phyloP scores from a whole-genome alignment of 495 filamentous ascomycete species.

The Penicillium subrubescens region DNA sequence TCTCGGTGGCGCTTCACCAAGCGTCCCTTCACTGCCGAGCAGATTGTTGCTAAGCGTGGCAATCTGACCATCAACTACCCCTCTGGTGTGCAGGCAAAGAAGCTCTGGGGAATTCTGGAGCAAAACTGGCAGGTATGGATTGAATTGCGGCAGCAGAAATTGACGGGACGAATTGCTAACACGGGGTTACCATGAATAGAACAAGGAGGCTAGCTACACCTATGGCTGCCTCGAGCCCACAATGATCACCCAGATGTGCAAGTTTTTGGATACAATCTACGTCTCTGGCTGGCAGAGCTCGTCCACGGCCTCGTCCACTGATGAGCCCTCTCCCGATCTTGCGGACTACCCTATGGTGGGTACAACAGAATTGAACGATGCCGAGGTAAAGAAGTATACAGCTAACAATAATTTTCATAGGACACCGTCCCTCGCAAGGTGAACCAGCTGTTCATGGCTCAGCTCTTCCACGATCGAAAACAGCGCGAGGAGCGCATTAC shows the following conservation, averaged over 20 bases:
- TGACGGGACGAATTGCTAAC: background rate
- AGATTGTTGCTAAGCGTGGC: slow-evolving; percentile 93
- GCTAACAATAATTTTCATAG: slow-evolving; percentile 44
- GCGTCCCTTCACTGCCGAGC: slow-evolving; percentile 91
- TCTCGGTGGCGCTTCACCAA: slow-evolving; percentile 91
- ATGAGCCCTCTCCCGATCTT: slow-evolving; percentile 96
- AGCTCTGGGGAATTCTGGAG: slow-evolving; percentile 91
- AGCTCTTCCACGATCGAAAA: slow-evolving; percentile 99
- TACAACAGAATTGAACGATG: slow-evolving; percentile 1
- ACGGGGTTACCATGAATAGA: slow-evolving; percentile 46
- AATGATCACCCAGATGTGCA: slow-evolving; percentile 99
- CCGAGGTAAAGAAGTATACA: background rate
- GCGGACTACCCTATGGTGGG: slow-evolving; percentile 96
- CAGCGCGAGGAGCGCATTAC: slow-evolving; percentile 92
- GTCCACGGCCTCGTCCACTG: slow-evolving; percentile 87
- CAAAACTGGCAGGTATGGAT: slow-evolving; percentile 71
- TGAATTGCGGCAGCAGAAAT: background rate
- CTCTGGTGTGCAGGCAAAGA: slow-evolving; percentile 85
- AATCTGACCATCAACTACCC: slow-evolving; percentile 90
- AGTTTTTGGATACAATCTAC: slow-evolving; percentile 97
- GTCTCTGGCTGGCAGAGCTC: slow-evolving; percentile 99
- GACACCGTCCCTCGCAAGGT: slow-evolving; percentile 99
- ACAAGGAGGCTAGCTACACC: slow-evolving; percentile 82
- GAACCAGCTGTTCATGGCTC: slow-evolving; percentile 92
- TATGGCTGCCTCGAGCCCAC: slow-evolving; percentile 97